phyloP scores from a whole-genome alignment of 139 green algal genomes.

The Pleodorina starrii region DNA sequence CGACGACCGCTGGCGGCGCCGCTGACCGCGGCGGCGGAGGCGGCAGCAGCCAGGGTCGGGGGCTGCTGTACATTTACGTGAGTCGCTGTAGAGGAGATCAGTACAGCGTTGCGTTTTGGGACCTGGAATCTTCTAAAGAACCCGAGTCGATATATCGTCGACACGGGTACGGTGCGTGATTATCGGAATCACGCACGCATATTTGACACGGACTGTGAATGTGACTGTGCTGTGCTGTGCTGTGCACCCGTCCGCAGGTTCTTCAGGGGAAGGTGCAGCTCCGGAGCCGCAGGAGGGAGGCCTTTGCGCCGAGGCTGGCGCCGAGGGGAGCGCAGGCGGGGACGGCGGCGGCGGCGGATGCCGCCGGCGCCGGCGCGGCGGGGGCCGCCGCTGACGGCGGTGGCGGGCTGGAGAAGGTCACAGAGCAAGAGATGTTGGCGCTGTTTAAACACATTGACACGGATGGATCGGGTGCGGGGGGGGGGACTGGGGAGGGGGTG shows the following conservation, averaged over 20 bases:
- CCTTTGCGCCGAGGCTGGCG: background rate
- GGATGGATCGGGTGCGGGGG: conserved; percentile 62
- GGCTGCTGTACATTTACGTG: conserved; percentile 47
- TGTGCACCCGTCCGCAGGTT: conserved; percentile 39
- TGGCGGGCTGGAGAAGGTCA: background rate
- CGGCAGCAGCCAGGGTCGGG: background rate
- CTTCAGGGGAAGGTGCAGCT: conserved; percentile 53
- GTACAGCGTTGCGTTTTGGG: too few species aligned
- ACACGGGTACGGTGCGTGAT: too few species aligned
- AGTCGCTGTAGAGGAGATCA: background rate
- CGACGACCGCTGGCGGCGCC: background rate
- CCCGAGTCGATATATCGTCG: too few species aligned
- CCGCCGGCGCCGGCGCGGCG: background rate
- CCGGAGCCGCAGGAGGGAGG: background rate
- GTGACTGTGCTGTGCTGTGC: too few species aligned
- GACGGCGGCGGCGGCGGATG: background rate
- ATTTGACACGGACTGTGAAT: too few species aligned
- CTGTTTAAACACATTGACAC: conserved; percentile 66
- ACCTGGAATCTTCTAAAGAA: too few species aligned
- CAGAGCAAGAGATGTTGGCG: conserved; percentile 60
- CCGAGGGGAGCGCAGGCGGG: background rate
- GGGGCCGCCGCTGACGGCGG: background rate
- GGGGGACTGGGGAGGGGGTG: too few species aligned
- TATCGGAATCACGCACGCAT: too few species aligned
- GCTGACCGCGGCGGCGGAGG: background rate